Percentiles rank a stretch among this genome's conserved stretches.
phyloP scores from a whole-genome alignment of 73 alveolate species.

The Tetrahymena thermophila region DNA sequence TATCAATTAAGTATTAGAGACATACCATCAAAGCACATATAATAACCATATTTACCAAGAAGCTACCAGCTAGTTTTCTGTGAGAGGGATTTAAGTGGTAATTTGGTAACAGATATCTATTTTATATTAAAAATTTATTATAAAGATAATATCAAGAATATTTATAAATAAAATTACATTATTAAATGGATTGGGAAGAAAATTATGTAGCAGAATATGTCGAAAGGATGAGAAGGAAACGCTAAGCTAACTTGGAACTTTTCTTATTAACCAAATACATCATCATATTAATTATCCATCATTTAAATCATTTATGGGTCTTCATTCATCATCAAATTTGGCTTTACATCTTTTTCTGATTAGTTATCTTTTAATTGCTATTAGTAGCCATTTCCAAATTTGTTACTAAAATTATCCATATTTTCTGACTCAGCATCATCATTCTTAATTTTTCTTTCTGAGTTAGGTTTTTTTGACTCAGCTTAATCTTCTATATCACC shows the following conservation, averaged over 20 bases:
- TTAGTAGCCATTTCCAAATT: not conserved
- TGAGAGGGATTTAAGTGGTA: not conserved
- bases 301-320: not conserved
- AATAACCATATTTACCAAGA: not conserved
- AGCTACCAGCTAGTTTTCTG: not conserved
- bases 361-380: not conserved
- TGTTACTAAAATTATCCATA: not conserved
- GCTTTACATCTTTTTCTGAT: not conserved
- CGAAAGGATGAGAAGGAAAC: not conserved
- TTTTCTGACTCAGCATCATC: not conserved
- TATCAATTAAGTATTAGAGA: not conserved
- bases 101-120: not conserved
- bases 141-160: not conserved
- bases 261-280: not conserved
- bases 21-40: not conserved
- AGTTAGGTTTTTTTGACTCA: not conserved
- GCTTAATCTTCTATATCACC: not conserved
- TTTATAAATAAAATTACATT: not conserved
- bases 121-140: not conserved
- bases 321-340: not conserved
- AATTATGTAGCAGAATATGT: not conserved
- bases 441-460: not conserved
- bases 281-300: not conserved
- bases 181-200: not conserved
- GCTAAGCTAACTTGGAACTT: not conserved